Evolutionary conservation across 2,329 filamentous ascomycete species (phyloP).

Genomic region (Ustilaginoidea virens): DNA sequence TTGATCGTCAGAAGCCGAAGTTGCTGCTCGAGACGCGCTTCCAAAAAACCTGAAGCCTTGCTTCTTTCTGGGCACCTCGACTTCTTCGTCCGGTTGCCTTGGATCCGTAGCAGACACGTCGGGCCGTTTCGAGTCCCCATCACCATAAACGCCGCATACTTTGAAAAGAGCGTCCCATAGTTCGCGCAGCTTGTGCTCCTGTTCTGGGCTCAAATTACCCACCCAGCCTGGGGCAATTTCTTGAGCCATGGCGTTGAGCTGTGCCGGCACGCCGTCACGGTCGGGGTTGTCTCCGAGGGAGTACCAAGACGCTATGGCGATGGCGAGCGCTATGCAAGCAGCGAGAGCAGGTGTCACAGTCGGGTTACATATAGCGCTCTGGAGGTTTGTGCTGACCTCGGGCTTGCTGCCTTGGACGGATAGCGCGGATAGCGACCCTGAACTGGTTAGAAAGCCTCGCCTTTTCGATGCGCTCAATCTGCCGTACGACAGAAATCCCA

Average conservation of each 20-base stretch:
- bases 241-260: slow-evolving; percentile 20
- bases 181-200: slow-evolving; percentile 77
- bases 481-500: no score
- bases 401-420: no score
- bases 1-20: slow-evolving; percentile 16
- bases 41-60: slow-evolving; percentile 51
- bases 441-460: no score
- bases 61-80: slow-evolving; percentile 59
- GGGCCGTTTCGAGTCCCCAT: slow-evolving; percentile 10
- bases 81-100: slow-evolving; percentile 8
- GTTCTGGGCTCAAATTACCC: slow-evolving; percentile 75
- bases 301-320: no score
- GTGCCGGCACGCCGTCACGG: not conserved
- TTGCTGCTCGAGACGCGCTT: slow-evolving; percentile 23
- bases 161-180: slow-evolving; percentile 68
- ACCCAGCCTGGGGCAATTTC: slow-evolving; percentile 52
- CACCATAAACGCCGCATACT: slow-evolving; percentile 48
- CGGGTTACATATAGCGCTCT: no score
- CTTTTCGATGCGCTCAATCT: no score
- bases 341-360: no score
- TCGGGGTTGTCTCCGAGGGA: no score
- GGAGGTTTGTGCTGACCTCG: no score
- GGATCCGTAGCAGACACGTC: slow-evolving; percentile 1
- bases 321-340: no score
- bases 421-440: no score